Base-by-base conservation (phyloP, 768 basidiomycete genomes). In the Cystofilobasidium macerans region DNA sequence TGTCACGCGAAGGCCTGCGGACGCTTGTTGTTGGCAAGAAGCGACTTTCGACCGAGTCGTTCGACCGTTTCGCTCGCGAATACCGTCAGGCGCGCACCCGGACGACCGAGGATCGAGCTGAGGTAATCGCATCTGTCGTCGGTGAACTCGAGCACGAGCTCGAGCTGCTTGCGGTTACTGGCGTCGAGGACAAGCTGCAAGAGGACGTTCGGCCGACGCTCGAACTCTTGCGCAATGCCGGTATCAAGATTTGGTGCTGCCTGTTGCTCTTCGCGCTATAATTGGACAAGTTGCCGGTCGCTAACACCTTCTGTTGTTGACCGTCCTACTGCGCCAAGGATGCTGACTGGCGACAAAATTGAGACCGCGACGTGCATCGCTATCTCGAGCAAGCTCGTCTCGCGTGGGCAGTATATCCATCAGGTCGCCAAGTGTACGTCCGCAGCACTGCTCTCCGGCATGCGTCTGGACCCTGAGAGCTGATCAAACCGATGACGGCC, bases 361-460 rank as follows among this genome's bases (percentile, higher is more conserved):
- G 95, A 99, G 79, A 99, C 95, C 3, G 95, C 95, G 6, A 86
- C 93, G 42, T 94, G 92, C 76, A 99, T 99, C 73, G 93, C 94
- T 6, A 91, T 98, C 69, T 95, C 92, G 42, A 95, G 89, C 9
- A 98, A 98, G 75, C 79, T 98, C 59, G 95, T 98, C 11, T 86
- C 89, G 28, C 82, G 95, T 71, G 91, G 91, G 72, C 95, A 99
- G 76, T 97, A 95, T 74, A 95, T 99, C 38, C 92, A 97, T 72
- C 92, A 95, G 72, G 86, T 98, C 56, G 83, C 94, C 9, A 98
- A 95, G 76, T 75, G 95, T 97, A 69, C 67, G 83, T 66, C 65
- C 35, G 58, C 13, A 5, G 70, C 45, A 14, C 57, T 22, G 24
- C 60, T 48, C 65, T 28, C 33, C 26, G 43, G 2, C 42, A 35